phyloP scores from a whole-genome alignment of 2,329 filamentous ascomycete species.

The Stemphylium lycopersici region DNA sequence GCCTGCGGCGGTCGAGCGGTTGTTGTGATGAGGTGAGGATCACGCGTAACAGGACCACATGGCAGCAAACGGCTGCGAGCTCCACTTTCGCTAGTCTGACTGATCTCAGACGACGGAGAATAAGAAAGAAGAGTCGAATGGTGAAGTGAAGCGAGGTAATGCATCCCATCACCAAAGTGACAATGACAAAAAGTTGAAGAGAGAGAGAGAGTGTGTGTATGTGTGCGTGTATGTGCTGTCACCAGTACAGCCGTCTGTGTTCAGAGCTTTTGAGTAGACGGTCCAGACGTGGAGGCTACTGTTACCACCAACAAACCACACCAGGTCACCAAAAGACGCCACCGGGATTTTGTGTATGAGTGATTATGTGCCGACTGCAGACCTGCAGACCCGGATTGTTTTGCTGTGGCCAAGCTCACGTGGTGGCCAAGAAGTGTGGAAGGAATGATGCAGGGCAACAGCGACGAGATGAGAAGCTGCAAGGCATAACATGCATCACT shows the following conservation, averaged over 20 bases:
- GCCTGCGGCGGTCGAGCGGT: constrained; percentile 1
- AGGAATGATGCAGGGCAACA: constrained; percentile 8
- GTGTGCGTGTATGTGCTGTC: too few relatives aligned
- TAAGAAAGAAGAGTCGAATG: background rate
- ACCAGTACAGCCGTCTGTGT: background rate
- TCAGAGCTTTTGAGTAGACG: background rate
- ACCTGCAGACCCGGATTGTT: background rate
- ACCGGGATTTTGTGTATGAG: background rate
- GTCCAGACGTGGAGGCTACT: background rate
- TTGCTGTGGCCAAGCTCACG: constrained; percentile 5
- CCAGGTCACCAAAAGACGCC: background rate
- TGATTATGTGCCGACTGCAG: background rate
- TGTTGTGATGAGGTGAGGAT: constrained; percentile 13
- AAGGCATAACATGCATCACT: background rate
- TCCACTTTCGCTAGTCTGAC: constrained; percentile 15
- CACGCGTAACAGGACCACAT: constrained; percentile 18
- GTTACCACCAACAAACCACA: background rate
- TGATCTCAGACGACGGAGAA: constrained; percentile 10
- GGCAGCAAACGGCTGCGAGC: constrained; percentile 8
- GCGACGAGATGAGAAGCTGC: background rate
- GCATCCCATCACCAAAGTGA: constrained; percentile 13
- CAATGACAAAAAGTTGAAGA: constrained; percentile 6
- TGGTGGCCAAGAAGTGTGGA: background rate
- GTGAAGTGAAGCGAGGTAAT: constrained; percentile 13
- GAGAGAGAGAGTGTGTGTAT: too few relatives aligned